These are phyloP conservation scores for Solanum piurae DNA, from an alignment of 257 asterid genomes.

Conservation along the genomic window DNA sequence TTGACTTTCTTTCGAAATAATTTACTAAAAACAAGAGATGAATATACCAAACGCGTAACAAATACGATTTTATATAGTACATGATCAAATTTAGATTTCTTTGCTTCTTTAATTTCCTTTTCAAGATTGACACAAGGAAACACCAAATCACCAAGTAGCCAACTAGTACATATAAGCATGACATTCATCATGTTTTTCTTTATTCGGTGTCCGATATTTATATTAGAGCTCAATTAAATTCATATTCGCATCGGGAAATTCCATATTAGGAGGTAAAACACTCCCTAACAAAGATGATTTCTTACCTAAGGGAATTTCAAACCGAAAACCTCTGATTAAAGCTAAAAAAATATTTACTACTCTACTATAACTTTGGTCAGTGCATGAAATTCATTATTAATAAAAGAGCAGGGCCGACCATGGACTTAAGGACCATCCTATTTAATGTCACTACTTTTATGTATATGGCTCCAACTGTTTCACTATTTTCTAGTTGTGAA, in stretches of 20 bases:
- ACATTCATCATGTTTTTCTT: background rate
- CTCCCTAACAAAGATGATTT: no score
- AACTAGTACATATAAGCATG: background rate
- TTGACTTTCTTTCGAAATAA: no score
- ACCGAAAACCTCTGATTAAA: accelerated
- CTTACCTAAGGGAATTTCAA: no score
- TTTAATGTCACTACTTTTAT: background rate
- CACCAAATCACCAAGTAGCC: background rate
- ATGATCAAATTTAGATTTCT: background rate
- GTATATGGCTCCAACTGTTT: background rate
- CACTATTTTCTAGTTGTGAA: background rate
- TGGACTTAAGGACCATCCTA: background rate
- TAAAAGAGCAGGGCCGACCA: background rate
- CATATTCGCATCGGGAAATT: accelerated
- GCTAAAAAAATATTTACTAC: background rate
- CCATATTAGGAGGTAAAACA: accelerated
- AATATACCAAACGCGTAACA: background rate
- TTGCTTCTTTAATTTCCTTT: background rate
- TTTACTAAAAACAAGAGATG: background rate
- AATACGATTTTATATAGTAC: background rate
- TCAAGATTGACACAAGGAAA: background rate
- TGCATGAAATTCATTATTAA: no score
- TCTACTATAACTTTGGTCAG: accelerated
- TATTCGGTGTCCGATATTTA: background rate
- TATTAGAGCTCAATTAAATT: no score